Evolutionary conservation across 768 basidiomycete species (phyloP), one percentile per base, ranked within the genome.

Genomic region (Hemileccinum impolitum): DNA sequence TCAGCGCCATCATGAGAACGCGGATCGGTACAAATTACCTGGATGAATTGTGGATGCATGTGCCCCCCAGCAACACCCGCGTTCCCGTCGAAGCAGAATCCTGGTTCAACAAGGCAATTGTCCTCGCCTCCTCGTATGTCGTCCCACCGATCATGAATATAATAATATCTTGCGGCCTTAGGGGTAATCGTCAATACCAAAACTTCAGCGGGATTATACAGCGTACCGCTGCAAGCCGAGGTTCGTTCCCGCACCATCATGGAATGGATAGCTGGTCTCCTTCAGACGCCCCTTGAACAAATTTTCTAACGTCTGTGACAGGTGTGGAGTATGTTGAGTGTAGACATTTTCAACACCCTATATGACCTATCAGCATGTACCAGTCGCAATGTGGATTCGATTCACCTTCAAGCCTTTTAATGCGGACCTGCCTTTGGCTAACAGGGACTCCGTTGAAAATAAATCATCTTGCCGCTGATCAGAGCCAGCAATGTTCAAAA

Each of bases 281-380:
- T 81, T 84, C 51, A 99, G 68, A 46, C 87, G 77, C 10, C 94
- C 94, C 63, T 83, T 91, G 60, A 94, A 79, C 4, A 99, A 70
- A 45, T 88, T 79, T 60, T 99, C 96, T 14, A 98, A 70, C 3
- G 95, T 98, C 62, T 96, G 87, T 1, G 88, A 84, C 6, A 99
- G 74, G 67, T 94, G 94, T 7, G 96, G 96, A 14, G 84, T 85
- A 60, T 98, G 96, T 58, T 98, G 96, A 48, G 93, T 99, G 65
- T 97, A 99, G 14, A 98, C 94, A 60, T 99, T 99, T 70, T 99
- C 96, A 4, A 98, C 95, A 3, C 96, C 96, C 91, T 94, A 47
- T 4, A 54, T 31, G 21, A 52, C 43, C 30, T 28, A 49, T 62
- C 38, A 54, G 41, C 18, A 46, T 15, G n/a, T 40, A 15, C 19